Evolutionary conservation across 768 basidiomycete species (phyloP).

Genomic region (Russula sp.): DNA sequence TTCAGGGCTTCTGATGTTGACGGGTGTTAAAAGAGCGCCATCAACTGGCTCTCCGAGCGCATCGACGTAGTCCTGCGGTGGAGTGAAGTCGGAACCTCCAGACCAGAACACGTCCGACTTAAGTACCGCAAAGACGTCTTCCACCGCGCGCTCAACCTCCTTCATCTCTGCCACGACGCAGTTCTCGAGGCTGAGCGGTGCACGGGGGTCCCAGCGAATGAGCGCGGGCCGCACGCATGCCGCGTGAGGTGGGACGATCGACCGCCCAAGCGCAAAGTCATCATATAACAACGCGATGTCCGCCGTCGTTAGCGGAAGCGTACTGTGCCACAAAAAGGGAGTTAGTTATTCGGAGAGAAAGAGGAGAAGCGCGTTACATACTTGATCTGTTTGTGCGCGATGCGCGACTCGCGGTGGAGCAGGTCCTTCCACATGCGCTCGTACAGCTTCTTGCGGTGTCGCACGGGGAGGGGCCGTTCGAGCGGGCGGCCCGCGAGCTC

Average conservation of each 20-base stretch:
- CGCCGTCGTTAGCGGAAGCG: constrained; percentile 72
- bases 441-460: constrained; percentile 78
- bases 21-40: neutral
- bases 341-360: neutral
- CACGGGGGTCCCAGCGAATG: constrained; percentile 69
- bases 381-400: constrained; percentile 52
- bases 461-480: constrained; percentile 75
- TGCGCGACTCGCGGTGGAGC: constrained; percentile 62
- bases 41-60: constrained; percentile 25
- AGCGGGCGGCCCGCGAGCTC: constrained; percentile 82
- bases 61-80: constrained; percentile 17
- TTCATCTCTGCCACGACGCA: constrained; percentile 74
- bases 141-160: constrained; percentile 64
- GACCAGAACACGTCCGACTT: neutral
- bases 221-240: constrained; percentile 68
- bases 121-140: constrained; percentile 30
- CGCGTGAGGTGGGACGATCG: constrained; percentile 67
- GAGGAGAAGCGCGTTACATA: constrained; percentile 27
- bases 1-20: constrained; percentile 4
- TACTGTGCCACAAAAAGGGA: constrained; percentile 35
- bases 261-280: constrained; percentile 75
- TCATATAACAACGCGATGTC: constrained; percentile 83
- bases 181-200: constrained; percentile 67
- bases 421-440: constrained; percentile 72
- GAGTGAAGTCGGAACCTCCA: constrained; percentile 12